Conservation (phyloP, 768 basidiomycete genomes). For the Pisolithus marmoratus region DNA sequence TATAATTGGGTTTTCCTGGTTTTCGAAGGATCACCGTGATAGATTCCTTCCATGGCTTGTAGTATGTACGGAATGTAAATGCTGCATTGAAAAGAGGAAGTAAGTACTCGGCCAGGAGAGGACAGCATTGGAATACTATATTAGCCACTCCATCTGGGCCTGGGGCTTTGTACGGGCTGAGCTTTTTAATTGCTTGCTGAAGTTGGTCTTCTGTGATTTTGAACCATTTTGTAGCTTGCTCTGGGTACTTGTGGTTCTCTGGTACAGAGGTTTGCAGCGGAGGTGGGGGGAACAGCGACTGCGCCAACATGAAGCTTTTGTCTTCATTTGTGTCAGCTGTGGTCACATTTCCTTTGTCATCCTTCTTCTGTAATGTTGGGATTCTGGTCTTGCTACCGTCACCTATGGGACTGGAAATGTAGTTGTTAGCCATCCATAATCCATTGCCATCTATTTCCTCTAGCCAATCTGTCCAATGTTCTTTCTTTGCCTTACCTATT, state of each 20-base stretch:
- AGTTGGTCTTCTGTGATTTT: slow-evolving; percentile 11
- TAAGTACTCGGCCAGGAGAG: slow-evolving; percentile 3
- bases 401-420: slow-evolving; percentile 7
- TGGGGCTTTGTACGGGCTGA: slow-evolving; percentile 15
- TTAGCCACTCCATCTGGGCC: slow-evolving; percentile 27
- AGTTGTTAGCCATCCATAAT: slow-evolving; percentile 22
- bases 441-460: slow-evolving; percentile 7
- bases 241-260: neutral
- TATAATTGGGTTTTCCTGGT: slow-evolving; percentile 32
- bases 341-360: neutral
- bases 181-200: neutral
- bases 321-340: slow-evolving; percentile 11
- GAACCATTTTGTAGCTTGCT: neutral
- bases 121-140: slow-evolving; percentile 12
- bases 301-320: slow-evolving; percentile 14
- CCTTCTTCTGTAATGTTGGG: neutral
- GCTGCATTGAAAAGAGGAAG: no score
- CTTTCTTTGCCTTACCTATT: slow-evolving; percentile 14
- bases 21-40: slow-evolving; percentile 5
- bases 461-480: slow-evolving; percentile 21
- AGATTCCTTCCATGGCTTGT: no score
- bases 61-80: no score
- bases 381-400: neutral
- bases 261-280: neutral
- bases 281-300: slow-evolving; percentile 21